phyloP scores from a whole-genome alignment of 768 basidiomycete species.

The Pleurotus citrinopileatus region DNA sequence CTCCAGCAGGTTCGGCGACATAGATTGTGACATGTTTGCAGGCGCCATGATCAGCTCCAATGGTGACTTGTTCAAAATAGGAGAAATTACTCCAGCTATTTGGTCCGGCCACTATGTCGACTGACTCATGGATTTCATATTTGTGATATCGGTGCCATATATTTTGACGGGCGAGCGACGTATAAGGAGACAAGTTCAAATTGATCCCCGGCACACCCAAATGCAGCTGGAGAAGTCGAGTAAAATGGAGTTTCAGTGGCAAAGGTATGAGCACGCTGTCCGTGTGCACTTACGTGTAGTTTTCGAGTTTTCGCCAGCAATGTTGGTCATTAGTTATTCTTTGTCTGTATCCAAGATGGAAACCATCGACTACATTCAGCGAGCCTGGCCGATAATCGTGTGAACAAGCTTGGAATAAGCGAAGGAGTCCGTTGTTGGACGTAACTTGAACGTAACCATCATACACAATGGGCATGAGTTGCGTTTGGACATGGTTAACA shows the following conservation, averaged over 20 bases:
- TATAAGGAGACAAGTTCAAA: too few species aligned
- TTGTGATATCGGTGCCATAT: too few species aligned
- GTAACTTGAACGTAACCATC: neutral
- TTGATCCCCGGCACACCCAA: too few species aligned
- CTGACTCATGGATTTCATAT: neutral
- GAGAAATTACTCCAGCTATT: neutral
- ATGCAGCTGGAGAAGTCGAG: too few species aligned
- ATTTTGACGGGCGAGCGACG: too few species aligned
- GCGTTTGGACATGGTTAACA: too few species aligned
- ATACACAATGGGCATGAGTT: too few species aligned
- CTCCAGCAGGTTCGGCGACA: too few species aligned
- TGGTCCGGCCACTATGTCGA: neutral
- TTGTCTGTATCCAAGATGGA: constrained; percentile 6
- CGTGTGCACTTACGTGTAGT: neutral
- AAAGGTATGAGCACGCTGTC: neutral
- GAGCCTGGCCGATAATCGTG: neutral
- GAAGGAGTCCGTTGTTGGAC: neutral
- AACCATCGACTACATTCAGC: neutral
- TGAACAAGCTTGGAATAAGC: neutral
- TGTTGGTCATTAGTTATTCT: too few species aligned
- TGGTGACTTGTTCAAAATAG: neutral
- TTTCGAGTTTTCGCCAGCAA: neutral
- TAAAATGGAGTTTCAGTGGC: too few species aligned
- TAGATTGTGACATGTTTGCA: too few species aligned
- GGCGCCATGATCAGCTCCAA: too few species aligned